Evolutionary conservation across 345 rosid species (phyloP), one percentile per base, ranked within the genome.

Genomic region (Murraya paniculata): DNA sequence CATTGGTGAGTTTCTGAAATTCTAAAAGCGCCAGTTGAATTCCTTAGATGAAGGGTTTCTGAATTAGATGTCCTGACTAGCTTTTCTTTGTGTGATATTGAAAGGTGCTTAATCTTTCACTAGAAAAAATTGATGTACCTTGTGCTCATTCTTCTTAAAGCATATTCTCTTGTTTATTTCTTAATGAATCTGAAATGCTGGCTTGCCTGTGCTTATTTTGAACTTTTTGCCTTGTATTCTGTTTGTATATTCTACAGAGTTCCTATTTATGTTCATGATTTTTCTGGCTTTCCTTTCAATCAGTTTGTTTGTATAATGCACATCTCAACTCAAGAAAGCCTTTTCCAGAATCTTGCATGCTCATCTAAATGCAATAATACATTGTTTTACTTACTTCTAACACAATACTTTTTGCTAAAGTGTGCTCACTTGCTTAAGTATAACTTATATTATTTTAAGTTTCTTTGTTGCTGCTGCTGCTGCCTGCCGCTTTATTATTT

Each of bases 1-100:
- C 72, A 87, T 77, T 82, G 96, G 99, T 91, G 48, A 75, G 78
- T 14, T 25, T 35, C 82, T 73, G 90, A 53, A 10, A 62, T 69
- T 27, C 66, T 22, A 35, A 39, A 41, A 35, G 11, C 62, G 21
- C 4, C 28, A 39, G 24, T 6, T 21, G 24, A 73, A 59, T 7
- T 24, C 36, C 67, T 4, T 31, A 14, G 68, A 18, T 7, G 39
- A 14, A 64, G 39, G 10, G 21, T 64, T 64, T 31, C 41, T 64
- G 24, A 64, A 64, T 64, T 31, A 31, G 67, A 64, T 33, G 39
- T 19, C 24, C 41, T 19, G 24, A 19, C 68, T 19, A 7, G 68
- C 36, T 64, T 64, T 6, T 33, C 35, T 62, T 64, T 53, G 6
- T 19, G 13, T 33, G 24, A 31, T 64, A 64, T 3, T 64, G 68